These are phyloP conservation scores for Colletotrichum sp. DNA, from an alignment of 2,329 filamentous ascomycete species.

Conservation along the genomic window DNA sequence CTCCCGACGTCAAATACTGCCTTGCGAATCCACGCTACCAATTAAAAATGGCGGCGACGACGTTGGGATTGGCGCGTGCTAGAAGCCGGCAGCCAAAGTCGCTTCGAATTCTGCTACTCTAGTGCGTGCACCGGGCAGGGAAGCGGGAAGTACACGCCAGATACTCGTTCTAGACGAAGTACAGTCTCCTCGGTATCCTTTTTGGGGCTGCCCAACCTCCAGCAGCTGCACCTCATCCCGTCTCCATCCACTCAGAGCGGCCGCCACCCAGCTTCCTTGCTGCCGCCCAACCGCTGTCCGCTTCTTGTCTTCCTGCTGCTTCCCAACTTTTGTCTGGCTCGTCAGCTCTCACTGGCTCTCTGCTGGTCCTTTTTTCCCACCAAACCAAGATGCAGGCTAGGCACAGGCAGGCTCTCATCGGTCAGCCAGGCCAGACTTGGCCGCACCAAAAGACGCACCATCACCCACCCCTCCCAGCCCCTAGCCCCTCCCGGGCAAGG, in stretches of 20 bases:
- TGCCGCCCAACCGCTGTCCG: conserved; percentile 15
- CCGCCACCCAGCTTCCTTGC: conserved; percentile 19
- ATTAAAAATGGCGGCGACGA: background rate
- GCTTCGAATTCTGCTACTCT: background rate
- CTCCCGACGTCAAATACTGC: background rate
- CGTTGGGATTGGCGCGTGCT: background rate
- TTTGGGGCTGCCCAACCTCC: conserved; percentile 20
- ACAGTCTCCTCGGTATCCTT: conserved; percentile 1
- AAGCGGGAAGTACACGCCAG: background rate
- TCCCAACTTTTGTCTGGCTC: background rate
- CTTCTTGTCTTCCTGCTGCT: background rate
- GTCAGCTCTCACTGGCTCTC: background rate
- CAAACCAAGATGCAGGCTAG: background rate
- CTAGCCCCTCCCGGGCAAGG: background rate
- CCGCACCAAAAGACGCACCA: conserved; percentile 3
- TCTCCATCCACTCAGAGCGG: conserved; percentile 16
- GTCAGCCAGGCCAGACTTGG: conserved; percentile 3
- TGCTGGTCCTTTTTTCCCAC: background rate
- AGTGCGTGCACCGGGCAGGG: background rate
- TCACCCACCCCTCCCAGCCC: background rate
- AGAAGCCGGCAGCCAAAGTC: background rate
- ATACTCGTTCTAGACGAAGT: background rate
- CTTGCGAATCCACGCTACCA: background rate
- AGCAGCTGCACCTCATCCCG: conserved; percentile 14
- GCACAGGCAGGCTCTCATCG: background rate